A percentile compares a stretch with the other conserved stretches of the same genome.
These are phyloP conservation scores for Talaromyces sp. DNA, from an alignment of 2,329 filamentous ascomycete species.

Conservation along the genomic window DNA sequence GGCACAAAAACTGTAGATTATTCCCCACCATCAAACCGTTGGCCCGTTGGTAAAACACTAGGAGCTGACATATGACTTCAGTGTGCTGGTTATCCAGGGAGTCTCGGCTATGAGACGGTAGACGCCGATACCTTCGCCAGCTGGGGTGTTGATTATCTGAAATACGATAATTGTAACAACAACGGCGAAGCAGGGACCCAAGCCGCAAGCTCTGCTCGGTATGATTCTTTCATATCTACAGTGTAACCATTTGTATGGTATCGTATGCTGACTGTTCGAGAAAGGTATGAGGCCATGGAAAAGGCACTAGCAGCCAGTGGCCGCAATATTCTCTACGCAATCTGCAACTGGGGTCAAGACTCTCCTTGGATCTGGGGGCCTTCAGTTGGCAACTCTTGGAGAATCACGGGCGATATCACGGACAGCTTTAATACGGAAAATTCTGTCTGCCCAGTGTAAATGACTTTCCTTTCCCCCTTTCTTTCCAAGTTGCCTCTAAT, in stretches of 20 bases:
- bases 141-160: constrained; percentile 49
- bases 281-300: constrained; percentile 47
- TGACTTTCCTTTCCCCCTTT: neutral
- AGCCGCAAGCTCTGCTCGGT: neutral
- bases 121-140: constrained; percentile 39
- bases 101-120: constrained; percentile 39
- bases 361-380: constrained; percentile 28
- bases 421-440: constrained; percentile 7
- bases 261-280: neutral
- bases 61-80: neutral
- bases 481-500: neutral
- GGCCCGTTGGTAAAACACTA: neutral
- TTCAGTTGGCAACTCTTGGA: constrained; percentile 37
- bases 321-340: constrained; percentile 46
- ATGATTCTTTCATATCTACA: neutral
- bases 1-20: constrained; percentile 24
- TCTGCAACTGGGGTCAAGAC: constrained; percentile 52
- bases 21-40: neutral
- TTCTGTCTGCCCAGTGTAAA: constrained; percentile 2
- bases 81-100: constrained; percentile 45
- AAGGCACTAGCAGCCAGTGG: constrained; percentile 44
- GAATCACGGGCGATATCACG: constrained; percentile 40
- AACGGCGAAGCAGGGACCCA: neutral
- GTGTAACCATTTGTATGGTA: neutral
- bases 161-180: constrained; percentile 45